These are phyloP conservation scores for Phytophthora uliginosa DNA, from an alignment of 352 stramenopile genomes.

Conservation along the genomic window DNA sequence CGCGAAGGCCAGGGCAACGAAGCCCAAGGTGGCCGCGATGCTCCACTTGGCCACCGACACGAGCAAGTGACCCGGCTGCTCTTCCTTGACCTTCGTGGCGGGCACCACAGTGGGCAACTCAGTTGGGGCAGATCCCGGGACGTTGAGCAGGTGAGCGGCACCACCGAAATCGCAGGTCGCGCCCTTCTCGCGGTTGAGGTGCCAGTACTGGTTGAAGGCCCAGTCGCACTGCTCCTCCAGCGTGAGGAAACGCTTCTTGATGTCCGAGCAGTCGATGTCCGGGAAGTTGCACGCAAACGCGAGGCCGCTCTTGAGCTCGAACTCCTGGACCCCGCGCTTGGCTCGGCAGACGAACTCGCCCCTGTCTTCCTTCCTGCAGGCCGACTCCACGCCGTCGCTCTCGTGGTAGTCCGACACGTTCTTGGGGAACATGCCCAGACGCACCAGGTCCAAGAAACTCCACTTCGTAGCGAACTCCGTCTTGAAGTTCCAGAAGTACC, in stretches of 20 bases:
- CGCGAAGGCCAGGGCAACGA: slow-evolving; percentile 26
- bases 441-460: slow-evolving; percentile 88
- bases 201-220: slow-evolving; percentile 86
- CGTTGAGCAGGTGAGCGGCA: slow-evolving; percentile 61
- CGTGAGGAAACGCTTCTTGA: slow-evolving; percentile 60
- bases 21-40: slow-evolving; percentile 34
- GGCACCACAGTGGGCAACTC: slow-evolving; percentile 16
- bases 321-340: slow-evolving; percentile 80
- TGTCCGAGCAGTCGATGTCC: slow-evolving; percentile 68
- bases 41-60: slow-evolving; percentile 44
- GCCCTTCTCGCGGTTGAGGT: slow-evolving; percentile 70
- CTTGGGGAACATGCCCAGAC: slow-evolving; percentile 75
- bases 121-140: slow-evolving; percentile 29
- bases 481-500: slow-evolving; percentile 98
- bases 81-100: slow-evolving; percentile 16
- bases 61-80: slow-evolving; percentile 33
- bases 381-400: slow-evolving; percentile 64
- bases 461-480: slow-evolving; percentile 93
- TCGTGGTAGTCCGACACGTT: slow-evolving; percentile 79
- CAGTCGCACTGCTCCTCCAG: slow-evolving; percentile 81
- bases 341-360: slow-evolving; percentile 80
- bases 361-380: slow-evolving; percentile 77
- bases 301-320: slow-evolving; percentile 72
- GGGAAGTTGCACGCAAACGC: slow-evolving; percentile 72
- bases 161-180: slow-evolving; percentile 88